Conservation (phyloP, 2,329 filamentous ascomycete genomes). For the Sporothrix luriei region DNA sequence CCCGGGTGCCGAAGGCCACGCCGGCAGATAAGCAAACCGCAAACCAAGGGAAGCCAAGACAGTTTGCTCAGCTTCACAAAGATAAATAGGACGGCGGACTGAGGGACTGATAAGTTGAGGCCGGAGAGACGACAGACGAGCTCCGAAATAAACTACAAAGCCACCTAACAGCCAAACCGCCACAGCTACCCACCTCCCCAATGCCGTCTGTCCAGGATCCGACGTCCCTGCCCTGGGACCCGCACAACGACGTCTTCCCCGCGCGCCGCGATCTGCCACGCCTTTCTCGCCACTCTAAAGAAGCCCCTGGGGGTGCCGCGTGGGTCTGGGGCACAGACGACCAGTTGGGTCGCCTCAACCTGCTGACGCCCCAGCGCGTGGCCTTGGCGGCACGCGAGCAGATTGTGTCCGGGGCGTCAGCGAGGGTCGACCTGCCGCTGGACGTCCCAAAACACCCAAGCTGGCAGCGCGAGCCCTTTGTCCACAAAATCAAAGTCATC, state of each 20-base stretch:
- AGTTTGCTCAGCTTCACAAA: not conserved
- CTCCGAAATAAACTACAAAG: not conserved
- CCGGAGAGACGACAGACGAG: not conserved
- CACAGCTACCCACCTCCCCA: not conserved
- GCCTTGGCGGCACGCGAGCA: constrained; percentile 47
- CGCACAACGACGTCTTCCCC: constrained; percentile 15
- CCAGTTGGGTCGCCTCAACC: constrained; percentile 54
- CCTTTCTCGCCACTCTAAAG: not conserved
- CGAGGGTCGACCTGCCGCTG: constrained; percentile 47
- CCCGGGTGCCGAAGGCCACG: constrained; percentile 3
- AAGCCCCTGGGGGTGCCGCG: constrained; percentile 12
- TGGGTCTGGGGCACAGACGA: constrained; percentile 49
- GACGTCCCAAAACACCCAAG: constrained; percentile 38
- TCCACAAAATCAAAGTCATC: constrained; percentile 26
- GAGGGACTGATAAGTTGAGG: not conserved
- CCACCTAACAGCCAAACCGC: not conserved
- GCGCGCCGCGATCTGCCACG: not conserved
- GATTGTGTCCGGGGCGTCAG: constrained; percentile 47
- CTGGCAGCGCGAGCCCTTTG: constrained; percentile 24
- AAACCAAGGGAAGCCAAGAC: not conserved
- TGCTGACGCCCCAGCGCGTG: constrained; percentile 51
- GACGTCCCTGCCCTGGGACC: constrained; percentile 14
- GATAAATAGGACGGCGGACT: not conserved
- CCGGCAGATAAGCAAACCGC: not conserved
- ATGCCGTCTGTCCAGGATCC: constrained; percentile 1